phyloP scores from a whole-genome alignment of 2,329 filamentous ascomycete genomes.

The Pyrenochaeta sp. region DNA sequence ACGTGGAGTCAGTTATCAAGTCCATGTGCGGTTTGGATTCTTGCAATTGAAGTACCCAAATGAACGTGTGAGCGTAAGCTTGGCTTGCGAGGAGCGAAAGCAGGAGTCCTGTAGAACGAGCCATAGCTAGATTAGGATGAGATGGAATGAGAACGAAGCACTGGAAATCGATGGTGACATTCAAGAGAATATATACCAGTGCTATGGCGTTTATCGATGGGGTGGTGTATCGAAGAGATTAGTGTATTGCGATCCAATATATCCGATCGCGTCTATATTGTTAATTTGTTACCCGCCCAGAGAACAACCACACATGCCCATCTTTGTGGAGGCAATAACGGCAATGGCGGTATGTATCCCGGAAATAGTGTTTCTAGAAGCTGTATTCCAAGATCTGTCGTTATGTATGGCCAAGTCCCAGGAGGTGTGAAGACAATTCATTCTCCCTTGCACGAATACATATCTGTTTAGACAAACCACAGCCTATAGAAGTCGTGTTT shows the following conservation, averaged over 20 bases:
- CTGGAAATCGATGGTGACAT: not conserved
- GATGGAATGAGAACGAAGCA: not conserved
- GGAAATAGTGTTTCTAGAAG: conserved; percentile 1
- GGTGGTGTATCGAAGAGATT: conserved; percentile 4
- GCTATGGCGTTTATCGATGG: not conserved
- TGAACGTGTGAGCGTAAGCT: conserved; percentile 36
- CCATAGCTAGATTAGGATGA: too few species aligned
- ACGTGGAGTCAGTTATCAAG: not conserved
- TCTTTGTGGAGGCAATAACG: conserved; percentile 3
- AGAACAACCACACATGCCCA: conserved; percentile 4
- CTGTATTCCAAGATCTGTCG: not conserved
- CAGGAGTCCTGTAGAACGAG: conserved; percentile 13
- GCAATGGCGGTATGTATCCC: conserved; percentile 14
- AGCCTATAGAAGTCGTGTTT: too few species aligned
- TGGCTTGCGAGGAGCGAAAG: conserved; percentile 26
- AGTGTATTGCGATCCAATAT: conserved; percentile 26
- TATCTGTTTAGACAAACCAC: not conserved
- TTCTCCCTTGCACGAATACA: too few species aligned
- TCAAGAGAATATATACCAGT: not conserved
- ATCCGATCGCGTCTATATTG: conserved; percentile 26
- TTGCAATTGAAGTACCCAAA: conserved; percentile 25
- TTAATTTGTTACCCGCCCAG: conserved; percentile 14
- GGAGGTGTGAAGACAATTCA: not conserved
- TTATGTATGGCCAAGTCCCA: not conserved
- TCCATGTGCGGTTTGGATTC: not conserved